Conservation (phyloP, 176 grass and related monocot species). For the Oryza glumipatula region DNA sequence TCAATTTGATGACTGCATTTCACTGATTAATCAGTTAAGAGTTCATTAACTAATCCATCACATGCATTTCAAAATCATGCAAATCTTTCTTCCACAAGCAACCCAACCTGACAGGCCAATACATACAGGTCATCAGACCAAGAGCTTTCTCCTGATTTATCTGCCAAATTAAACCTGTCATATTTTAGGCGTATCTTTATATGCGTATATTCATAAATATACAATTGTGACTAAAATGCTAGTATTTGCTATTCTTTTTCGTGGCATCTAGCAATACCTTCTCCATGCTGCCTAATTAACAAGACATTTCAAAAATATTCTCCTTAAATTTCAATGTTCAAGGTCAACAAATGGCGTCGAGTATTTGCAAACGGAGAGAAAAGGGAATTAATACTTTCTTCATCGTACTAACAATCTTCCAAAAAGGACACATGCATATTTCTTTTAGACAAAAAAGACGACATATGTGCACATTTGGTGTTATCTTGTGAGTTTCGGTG, state of each 20-base stretch:
- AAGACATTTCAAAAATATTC: neutral
- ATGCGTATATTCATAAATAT: neutral
- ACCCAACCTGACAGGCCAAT: slow-evolving; percentile 5
- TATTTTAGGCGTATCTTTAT: neutral
- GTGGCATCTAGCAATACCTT: neutral
- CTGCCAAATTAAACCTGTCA: neutral
- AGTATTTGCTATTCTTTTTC: neutral
- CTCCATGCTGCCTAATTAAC: too few species aligned
- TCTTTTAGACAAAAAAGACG: neutral
- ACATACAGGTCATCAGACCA: neutral
- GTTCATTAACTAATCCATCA: neutral
- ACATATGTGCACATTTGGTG: neutral
- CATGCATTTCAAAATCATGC: neutral
- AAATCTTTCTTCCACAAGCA: slow-evolving; percentile 6
- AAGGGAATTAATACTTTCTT: neutral
- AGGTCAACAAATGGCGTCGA: neutral
- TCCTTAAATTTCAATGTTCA: neutral
- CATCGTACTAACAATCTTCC: neutral
- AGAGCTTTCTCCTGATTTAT: neutral
- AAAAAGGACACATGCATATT: neutral
- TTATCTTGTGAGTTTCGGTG: neutral
- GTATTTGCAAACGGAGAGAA: neutral
- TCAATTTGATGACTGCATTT: neutral
- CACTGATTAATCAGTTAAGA: neutral
- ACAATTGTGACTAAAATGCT: too few species aligned